A percentile compares a stretch with the other conserved stretches of the same genome.
Conservation (phyloP, 2,329 filamentous ascomycete genomes). For the Fusarium dlaminii region DNA sequence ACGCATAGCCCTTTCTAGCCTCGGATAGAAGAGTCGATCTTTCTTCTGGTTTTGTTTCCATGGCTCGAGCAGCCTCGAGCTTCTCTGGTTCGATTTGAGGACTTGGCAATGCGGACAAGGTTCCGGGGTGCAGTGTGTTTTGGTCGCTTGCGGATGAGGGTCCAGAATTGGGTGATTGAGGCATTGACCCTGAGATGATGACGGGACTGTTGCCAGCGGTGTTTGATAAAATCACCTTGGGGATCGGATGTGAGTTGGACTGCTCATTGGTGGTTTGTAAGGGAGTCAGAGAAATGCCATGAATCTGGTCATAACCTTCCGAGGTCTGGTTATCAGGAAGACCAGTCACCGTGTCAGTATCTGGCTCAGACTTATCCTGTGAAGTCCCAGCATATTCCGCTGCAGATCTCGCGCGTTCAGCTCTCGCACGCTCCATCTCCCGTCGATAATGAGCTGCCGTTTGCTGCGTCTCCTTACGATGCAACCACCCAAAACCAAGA, state of each 20-base stretch:
- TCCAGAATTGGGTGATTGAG: background rate
- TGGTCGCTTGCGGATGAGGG: background rate
- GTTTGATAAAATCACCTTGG: constrained; percentile 1
- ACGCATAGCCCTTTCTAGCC: constrained; percentile 47
- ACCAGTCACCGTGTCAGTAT: background rate
- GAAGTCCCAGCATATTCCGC: background rate
- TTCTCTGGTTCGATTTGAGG: background rate
- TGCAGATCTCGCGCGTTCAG: constrained; percentile 9
- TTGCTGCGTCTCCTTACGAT: constrained; percentile 69
- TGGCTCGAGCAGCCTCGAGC: background rate
- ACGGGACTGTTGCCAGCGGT: constrained; percentile 6
- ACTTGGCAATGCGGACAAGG: background rate
- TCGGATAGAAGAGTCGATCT: constrained; percentile 63
- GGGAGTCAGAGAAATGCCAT: background rate
- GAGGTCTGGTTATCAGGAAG: background rate
- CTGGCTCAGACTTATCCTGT: background rate
- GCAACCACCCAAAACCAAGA: constrained; percentile 68
- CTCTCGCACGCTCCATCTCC: constrained; percentile 28
- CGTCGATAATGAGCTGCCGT: constrained; percentile 66
- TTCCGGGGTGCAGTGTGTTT: background rate
- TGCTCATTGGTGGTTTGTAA: background rate
- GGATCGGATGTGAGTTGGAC: background rate
- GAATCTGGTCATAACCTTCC: background rate
- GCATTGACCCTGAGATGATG: background rate
- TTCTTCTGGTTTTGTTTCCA: background rate